Evolutionary conservation across 768 basidiomycete genomes (phyloP), one percentile per base, ranked within the genome.

Genomic region (Favolaschia claudopus): DNA sequence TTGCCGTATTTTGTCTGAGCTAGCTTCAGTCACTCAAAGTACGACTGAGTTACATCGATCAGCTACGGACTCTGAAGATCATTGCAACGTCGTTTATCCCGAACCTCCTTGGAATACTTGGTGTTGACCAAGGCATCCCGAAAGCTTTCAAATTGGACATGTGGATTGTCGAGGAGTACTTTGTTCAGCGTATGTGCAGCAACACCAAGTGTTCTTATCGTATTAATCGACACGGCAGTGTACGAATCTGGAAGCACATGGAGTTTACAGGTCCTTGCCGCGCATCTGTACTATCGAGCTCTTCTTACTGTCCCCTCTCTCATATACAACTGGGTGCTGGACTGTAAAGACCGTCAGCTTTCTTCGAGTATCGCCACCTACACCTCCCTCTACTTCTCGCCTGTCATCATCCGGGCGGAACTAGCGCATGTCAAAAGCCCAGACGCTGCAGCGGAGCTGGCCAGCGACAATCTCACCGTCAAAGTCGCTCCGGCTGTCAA

Each of bases 221-320:
- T 27, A 19, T 58, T 20, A 60, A 31, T 24, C 31, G n/a, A 14
- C 51, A 46, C 47, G n/a, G 53, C 64, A 92, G 89, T 84, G 22
- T 89, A 87, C 46, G 83, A 89, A 63, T 72, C 83, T 0, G 82
- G 79, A 10, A 77, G 79, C 6, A 56, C 76, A 0, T 73, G 85
- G 56, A 81, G 85, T 59, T 74, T 89, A 34, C 83, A 79, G 9
- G 77, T 96, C 5, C 76, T 98, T 7, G 87, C 92, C 4, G 93
- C 93, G 0, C 93, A 98, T 64, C 79, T 96, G 14, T 97, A 92
- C 74, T 95, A 96, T 71, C 91, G 93, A 25, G 85, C 94, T 1
- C 82, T 99, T 13, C 82, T 91, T 9, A 86, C 87, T 9, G 82
- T 96, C 15, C 95, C 97, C 0, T 91, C 94, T 0, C 82, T 96